A percentile compares a stretch with the other conserved stretches of the same genome.
These are phyloP conservation scores for Moesziomyces parantarcticus DNA, from an alignment of 1,284 basidiomycete species.

Conservation along the genomic window DNA sequence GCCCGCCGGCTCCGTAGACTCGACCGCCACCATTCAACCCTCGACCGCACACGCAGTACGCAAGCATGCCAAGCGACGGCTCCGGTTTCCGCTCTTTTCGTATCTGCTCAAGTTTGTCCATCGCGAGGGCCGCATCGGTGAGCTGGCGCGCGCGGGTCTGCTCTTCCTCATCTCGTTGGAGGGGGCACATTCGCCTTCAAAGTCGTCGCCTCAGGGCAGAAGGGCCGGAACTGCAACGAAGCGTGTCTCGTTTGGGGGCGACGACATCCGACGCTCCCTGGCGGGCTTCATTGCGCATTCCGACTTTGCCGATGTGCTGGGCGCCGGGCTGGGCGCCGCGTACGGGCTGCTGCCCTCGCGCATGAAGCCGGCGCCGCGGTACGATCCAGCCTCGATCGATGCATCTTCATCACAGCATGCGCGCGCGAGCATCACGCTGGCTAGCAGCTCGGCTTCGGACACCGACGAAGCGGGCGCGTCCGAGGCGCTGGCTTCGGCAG, in stretches of 20 bases:
- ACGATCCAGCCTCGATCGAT: conserved; percentile 36
- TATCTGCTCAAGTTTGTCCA: conserved; percentile 95
- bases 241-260: conserved; percentile 24
- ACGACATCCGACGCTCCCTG: conserved; percentile 73
- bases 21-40: conserved; percentile 45
- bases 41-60: conserved; percentile 15
- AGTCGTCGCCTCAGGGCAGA: background rate
- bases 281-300: conserved; percentile 93
- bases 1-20: conserved; percentile 40
- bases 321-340: conserved; percentile 90
- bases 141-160: conserved; percentile 90
- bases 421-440: conserved; percentile 29
- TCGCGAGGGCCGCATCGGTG: conserved; percentile 90
- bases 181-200: conserved; percentile 8
- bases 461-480: conserved; percentile 4
- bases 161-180: conserved; percentile 88
- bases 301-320: conserved; percentile 94
- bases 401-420: background rate
- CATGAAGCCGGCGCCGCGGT: conserved; percentile 22
- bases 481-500: conserved; percentile 51
- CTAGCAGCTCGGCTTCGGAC: conserved; percentile 27
- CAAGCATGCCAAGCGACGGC: conserved; percentile 19
- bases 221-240: conserved; percentile 11
- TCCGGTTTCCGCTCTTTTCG: conserved; percentile 75
- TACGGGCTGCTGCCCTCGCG: conserved; percentile 83